Base-by-base conservation (phyloP, 768 basidiomycete genomes). In the Pleurotus salmoneostramineus region DNA sequence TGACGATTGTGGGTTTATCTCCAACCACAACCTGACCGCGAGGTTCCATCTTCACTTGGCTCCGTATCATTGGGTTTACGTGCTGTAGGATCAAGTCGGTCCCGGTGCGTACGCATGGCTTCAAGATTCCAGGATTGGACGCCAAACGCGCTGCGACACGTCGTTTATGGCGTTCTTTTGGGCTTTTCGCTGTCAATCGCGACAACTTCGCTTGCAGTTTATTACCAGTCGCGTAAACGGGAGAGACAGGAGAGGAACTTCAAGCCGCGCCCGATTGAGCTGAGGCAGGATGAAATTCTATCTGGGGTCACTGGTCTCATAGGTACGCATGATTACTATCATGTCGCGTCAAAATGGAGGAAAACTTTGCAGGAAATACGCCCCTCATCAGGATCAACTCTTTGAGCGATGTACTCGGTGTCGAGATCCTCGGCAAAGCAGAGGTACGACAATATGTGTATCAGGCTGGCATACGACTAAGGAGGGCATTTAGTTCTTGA, bases 401-500 rank as follows among this genome's bases (percentile, higher is more conserved):
- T 1, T 70, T 98, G 63, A 98, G 94, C 68, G 81, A 97, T 71
- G 88, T 88, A 0, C 78, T 97, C 2, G 94, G 94, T 15, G 89
- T 97, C 5, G 95, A 98, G 66, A 95, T 99, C 63, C 77, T 98
- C 7, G 95, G 92, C 10, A 98, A 98, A 73, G 93, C 93, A 8
- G 95, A 98, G 80, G 95, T 92, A 57, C 48, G 75, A 27, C 21
- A 27, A 27, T 27, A 27, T 27, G 21, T 27, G 21, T 27, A 27
- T 27, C 21, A 27, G 21, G 21, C 21, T 27, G 21, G 21, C 21
- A 27, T 27, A 27, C 21, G 21, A 27, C 21, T 27, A 27, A 27
- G 21, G 21, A 27, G 21, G 21, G 21, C 3, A 27, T 27, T 27
- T 47, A 98, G 93, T 99, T 88, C 68, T 69, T 98, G 59, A 99